A percentile compares a stretch with the other conserved stretches of the same genome.
phyloP scores from a whole-genome alignment of 2,329 filamentous ascomycete species.

The Shiraia bambusicola region DNA sequence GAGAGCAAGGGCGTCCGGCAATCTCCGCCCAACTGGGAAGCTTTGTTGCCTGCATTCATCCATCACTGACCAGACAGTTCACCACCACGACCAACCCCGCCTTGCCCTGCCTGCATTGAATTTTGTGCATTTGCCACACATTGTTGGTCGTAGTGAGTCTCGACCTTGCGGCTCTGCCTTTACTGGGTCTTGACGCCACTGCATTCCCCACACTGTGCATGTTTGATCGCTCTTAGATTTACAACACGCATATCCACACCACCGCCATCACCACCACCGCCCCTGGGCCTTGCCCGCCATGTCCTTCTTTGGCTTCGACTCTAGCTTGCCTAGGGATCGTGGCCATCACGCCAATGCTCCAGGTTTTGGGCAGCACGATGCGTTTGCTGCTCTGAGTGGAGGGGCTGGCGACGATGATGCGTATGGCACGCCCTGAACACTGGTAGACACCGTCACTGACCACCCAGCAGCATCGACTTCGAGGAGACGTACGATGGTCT shows the following conservation, averaged over 20 bases:
- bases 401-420: conserved; percentile 60
- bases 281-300: conserved; percentile 50
- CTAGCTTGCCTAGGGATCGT: conserved; percentile 62
- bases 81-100: not conserved
- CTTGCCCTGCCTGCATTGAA: not conserved
- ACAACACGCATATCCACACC: conserved; percentile 4
- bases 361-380: conserved; percentile 86
- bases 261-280: not conserved
- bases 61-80: no score
- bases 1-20: no score
- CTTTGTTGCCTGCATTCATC: no score
- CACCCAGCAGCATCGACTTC: conserved; percentile 72
- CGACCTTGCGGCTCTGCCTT: conserved; percentile 8
- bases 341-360: conserved; percentile 68
- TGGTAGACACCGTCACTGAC: conserved; percentile 44
- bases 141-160: conserved; percentile 8
- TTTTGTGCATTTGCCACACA: not conserved
- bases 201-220: conserved; percentile 3
- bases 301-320: conserved; percentile 92
- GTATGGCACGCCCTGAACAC: conserved; percentile 44
- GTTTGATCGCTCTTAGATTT: conserved; percentile 10
- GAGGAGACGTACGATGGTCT: conserved; percentile 97
- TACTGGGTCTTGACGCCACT: conserved; percentile 23
- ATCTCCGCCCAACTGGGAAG: no score
- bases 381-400: conserved; percentile 79